Base-by-base conservation (phyloP, 768 basidiomycete genomes). In the Leccinum incarnatum region DNA sequence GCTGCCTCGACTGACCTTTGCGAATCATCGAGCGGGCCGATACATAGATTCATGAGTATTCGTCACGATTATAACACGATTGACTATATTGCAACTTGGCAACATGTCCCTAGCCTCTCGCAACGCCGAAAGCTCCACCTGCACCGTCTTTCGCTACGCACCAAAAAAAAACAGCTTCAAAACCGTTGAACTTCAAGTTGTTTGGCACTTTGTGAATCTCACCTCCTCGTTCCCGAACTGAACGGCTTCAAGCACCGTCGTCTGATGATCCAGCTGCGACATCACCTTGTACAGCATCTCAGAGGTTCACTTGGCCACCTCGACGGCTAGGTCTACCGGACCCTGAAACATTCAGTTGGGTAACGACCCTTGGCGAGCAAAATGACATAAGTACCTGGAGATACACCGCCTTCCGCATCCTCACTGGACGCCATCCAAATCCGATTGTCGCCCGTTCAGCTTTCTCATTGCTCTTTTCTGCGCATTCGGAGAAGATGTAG, bases 151-250 rank as follows among this genome's bases (percentile, higher is more conserved):
- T 49, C 64, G 64, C 64, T 62, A 56, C n/a, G 55, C 34, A 14
- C 12, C 11, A 12, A 14, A 5, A 34, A 14, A 34, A 34, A 14
- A 4, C 32, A 34, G 32, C 32, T 14, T 5, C 34, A 36, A 14
- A 32, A 32, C 8, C 32, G 11, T 34, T 34, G 4, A 12, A 34
- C 9, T 12, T 12, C 23, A 23, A 23, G 23, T 23, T 23, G 32
- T 34, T 34, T 2, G 10, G 32, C 11, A 34, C 11, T 34, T 27
- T 27, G 25, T 17, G 32, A 34, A 34, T 5, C 36, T 37, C 2
- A 95, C 93, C 87, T 91, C 95, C 36, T 95, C 94, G 67, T 95
- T 96, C 17, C 80, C 75, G 8, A 78, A 68, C 48, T 89, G 81
- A 42, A 95, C 93, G 59, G 84, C 84, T 57, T 79, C 85, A 0